These are phyloP conservation scores for Mrakia hoshinonis DNA, from an alignment of 768 basidiomycete genomes.

Conservation along the genomic window DNA sequence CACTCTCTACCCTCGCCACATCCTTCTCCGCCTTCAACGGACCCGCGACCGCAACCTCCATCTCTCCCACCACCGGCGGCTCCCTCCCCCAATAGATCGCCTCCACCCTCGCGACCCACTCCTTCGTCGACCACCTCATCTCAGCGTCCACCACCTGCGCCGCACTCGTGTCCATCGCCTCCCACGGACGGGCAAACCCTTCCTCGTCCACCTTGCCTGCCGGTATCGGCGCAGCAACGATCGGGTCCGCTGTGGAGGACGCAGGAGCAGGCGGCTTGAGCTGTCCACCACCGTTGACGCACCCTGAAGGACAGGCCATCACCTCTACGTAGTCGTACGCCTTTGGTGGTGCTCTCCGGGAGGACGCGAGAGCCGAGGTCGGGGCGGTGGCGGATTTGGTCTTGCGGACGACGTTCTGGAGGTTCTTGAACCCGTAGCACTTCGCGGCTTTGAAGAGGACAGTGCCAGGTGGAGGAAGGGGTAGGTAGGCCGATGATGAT, in stretches of 20 bases:
- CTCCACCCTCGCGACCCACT: slow-evolving; percentile 75
- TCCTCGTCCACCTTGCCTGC: slow-evolving; percentile 49
- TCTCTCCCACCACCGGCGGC: neutral
- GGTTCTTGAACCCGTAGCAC: slow-evolving; percentile 93
- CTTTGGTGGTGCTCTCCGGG: slow-evolving; percentile 30
- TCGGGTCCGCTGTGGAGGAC: neutral
- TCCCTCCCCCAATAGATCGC: slow-evolving; percentile 59
- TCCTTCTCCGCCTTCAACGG: slow-evolving; percentile 1
- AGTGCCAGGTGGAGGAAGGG: slow-evolving; percentile 14
- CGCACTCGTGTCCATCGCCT: slow-evolving; percentile 48
- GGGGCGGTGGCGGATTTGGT: slow-evolving; percentile 46
- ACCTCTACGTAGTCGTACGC: slow-evolving; percentile 89
- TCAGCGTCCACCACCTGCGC: slow-evolving; percentile 41
- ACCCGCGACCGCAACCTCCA: neutral
- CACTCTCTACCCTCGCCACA: neutral
- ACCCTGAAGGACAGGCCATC: slow-evolving; percentile 97
- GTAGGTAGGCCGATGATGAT: slow-evolving; percentile 6
- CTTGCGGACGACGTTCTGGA: slow-evolving; percentile 92
- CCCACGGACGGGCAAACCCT: slow-evolving; percentile 59
- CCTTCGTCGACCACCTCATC: slow-evolving; percentile 70
- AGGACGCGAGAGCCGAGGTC: slow-evolving; percentile 30
- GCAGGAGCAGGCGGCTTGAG: slow-evolving; percentile 36
- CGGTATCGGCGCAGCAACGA: slow-evolving; percentile 40
- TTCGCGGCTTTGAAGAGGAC: slow-evolving; percentile 83
- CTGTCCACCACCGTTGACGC: slow-evolving; percentile 96